These are phyloP conservation scores for Diospyros lotus DNA, from an alignment of 148 eudicot species.

Conservation along the genomic window DNA sequence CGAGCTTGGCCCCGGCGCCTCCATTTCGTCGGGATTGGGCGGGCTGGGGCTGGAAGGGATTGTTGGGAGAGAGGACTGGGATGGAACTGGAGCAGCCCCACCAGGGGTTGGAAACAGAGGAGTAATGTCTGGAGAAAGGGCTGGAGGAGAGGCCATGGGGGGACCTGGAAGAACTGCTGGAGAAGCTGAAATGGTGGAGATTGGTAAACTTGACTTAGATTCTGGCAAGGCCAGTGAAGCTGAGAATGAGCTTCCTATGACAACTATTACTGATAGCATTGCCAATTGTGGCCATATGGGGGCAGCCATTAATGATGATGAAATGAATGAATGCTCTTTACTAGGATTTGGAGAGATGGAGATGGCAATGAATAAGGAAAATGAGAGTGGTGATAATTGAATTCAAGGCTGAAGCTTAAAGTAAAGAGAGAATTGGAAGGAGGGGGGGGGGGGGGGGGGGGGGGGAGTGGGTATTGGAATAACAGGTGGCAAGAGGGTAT, in stretches of 20 bases:
- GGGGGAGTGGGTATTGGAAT: background rate
- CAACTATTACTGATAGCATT: background rate
- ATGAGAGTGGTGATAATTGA: background rate
- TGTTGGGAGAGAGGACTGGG: constrained; percentile 45
- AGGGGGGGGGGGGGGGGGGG: background rate
- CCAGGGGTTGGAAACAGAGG: constrained; percentile 43
- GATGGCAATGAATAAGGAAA: background rate
- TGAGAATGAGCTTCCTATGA: background rate
- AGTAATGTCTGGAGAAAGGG: constrained; percentile 40
- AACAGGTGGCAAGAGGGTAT: constrained; percentile 1
- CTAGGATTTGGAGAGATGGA: background rate
- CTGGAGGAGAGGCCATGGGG: constrained; percentile 17
- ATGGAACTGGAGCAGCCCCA: constrained; percentile 20
- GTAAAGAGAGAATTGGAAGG: background rate
- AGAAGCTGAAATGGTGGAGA: constrained; percentile 38
- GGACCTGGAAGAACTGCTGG: constrained; percentile 41
- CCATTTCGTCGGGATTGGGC: constrained; percentile 52
- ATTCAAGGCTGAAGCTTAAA: too few species aligned
- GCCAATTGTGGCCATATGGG: background rate
- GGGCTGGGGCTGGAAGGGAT: constrained; percentile 86
- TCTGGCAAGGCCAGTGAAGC: background rate
- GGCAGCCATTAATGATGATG: constrained; percentile 13
- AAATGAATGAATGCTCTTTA: background rate
- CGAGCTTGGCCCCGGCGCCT: constrained; percentile 40
- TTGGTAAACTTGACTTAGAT: constrained; percentile 16